Conservation (phyloP, 1,284 basidiomycete species). For the Ganoderma lingzhi region DNA sequence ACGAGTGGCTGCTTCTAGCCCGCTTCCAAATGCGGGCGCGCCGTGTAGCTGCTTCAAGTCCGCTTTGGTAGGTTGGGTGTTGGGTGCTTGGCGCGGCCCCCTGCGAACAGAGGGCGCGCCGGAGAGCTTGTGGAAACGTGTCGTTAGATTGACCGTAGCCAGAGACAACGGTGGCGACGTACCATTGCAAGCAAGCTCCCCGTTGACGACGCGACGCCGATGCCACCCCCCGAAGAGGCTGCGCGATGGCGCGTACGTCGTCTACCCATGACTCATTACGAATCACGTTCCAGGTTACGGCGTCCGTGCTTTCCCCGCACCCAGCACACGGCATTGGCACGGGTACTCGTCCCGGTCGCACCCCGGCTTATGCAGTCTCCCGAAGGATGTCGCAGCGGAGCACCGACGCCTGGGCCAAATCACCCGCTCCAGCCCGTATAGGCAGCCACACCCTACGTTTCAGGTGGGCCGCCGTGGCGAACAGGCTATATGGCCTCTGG, state of each 20-base stretch:
- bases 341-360: constrained; percentile 4
- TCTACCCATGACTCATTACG: neutral
- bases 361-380: neutral
- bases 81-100: neutral
- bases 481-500: neutral
- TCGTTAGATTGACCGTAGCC: neutral
- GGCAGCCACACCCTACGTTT: neutral
- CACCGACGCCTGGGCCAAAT: constrained; percentile 5
- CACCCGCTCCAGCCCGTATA: neutral
- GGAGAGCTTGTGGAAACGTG: neutral
- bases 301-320: constrained; percentile 1
- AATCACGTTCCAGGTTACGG: neutral
- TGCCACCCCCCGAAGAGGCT: neutral
- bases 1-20: too few species aligned
- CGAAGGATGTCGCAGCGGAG: neutral
- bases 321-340: neutral
- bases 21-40: neutral
- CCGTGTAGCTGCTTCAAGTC: neutral
- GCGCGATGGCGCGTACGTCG: neutral
- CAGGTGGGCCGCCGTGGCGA: neutral
- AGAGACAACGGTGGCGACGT: neutral
- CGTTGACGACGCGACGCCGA: neutral
- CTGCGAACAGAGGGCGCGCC: neutral
- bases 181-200: neutral
- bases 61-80: neutral